Evolutionary conservation across 1,284 basidiomycete genomes (phyloP), one percentile per base, ranked within the genome.

Genomic region (Ceratobasidium sp.): DNA sequence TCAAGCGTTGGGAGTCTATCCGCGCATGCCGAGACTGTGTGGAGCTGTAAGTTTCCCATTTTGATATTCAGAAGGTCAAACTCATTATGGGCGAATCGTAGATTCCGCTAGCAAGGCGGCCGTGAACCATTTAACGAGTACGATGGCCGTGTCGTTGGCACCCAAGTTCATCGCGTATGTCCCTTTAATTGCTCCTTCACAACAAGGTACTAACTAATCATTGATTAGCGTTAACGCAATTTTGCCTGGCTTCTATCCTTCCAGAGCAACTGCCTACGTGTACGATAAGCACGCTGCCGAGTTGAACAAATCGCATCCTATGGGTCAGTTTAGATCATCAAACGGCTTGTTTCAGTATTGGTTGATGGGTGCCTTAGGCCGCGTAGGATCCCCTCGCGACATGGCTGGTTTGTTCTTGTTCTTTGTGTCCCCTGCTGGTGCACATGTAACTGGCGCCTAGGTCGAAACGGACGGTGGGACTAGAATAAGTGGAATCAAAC

Each of bases 381-480:
- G 94, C 7, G 85, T 90, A 66, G 94, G 94, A 9, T 84, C 85
- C 12, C 88, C 93, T 3, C 86, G 90, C 77, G 95, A 96, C 81
- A 89, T 94, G 81, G 94, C 92, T 28, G 95, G 94, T 7, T 84
- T 94, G 7, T 88, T 89, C 7, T 84, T 95, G 42, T 94, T 95
- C 88, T 88, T 95, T 23, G 87, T 89, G 10, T 93, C 92, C 33
- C 89, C 91, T 0, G 93, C 92, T 0, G 89, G 90, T 6, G 88
- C 92, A 2, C 93, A 94, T 82, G 87, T 94, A 56, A 94, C 93
- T 0, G 94, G 94, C 9, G 88, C 89, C 33, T 91, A 92, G 68
- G 92, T 91, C 64, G 74, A 76, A 28, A 52, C 61, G 52, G 74
- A 76, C 79, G 94, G 94, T 33, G 94, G 92, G 3, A 48, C 80